Evolutionary conservation across 768 basidiomycete species (phyloP).

Genomic region (Leccinum truebloodii): DNA sequence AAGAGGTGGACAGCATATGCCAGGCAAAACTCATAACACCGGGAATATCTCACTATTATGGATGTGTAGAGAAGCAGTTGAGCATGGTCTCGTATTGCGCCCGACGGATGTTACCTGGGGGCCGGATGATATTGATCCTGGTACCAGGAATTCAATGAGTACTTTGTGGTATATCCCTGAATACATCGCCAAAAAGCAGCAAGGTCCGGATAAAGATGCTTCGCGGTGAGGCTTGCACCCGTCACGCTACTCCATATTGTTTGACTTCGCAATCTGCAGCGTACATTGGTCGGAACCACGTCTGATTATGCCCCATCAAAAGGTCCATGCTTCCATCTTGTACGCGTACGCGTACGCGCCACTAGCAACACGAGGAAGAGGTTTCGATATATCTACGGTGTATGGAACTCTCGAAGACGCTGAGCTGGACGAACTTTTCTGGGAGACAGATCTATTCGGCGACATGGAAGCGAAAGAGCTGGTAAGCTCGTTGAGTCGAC

Average conservation of each 20-base stretch:
- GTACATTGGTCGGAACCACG: conserved; percentile 11
- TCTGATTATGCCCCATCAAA: conserved; percentile 6
- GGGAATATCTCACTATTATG: background rate
- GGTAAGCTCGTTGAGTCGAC: too few species aligned
- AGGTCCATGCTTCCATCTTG: background rate
- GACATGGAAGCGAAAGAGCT: too few species aligned
- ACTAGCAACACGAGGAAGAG: background rate
- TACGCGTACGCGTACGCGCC: background rate
- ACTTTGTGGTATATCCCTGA: conserved; percentile 6
- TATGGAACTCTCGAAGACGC: background rate
- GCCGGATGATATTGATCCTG: conserved; percentile 16
- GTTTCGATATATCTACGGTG: background rate
- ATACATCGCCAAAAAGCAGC: conserved; percentile 15
- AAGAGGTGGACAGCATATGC: conserved; percentile 14
- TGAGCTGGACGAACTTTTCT: background rate
- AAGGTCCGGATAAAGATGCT: background rate
- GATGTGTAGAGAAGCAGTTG: background rate
- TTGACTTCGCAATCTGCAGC: conserved; percentile 1
- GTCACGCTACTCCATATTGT: background rate
- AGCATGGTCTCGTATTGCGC: conserved; percentile 11
- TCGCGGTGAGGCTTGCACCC: conserved; percentile 8
- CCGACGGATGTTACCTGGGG: conserved; percentile 18
- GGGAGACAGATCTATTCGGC: too few species aligned
- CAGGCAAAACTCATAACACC: background rate
- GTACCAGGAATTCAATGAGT: conserved; percentile 13